Evolutionary conservation across 2,329 filamentous ascomycete species (phyloP).

Genomic region (Colletotrichum higginsianum): DNA sequence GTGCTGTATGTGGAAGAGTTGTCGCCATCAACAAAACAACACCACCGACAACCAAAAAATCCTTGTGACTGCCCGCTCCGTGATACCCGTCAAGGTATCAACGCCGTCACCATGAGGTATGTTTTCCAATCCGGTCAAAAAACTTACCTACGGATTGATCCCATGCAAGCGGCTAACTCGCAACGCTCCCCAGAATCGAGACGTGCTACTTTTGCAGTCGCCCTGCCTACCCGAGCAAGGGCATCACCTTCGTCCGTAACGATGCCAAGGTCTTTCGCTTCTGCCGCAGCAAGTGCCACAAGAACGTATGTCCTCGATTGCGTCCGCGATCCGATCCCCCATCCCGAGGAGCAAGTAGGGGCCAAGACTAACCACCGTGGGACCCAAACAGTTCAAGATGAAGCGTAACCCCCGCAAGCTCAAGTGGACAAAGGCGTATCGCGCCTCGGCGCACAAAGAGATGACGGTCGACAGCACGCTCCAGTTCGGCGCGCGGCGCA

Average conservation of each 20-base stretch:
- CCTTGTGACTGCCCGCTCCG: conserved; percentile 17
- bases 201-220: conserved; percentile 63
- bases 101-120: conserved; percentile 42
- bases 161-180: conserved; percentile 8
- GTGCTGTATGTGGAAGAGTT: conserved; percentile 28
- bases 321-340: not conserved
- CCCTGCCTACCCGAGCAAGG: conserved; percentile 68
- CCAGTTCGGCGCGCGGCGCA: conserved; percentile 91
- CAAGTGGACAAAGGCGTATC: conserved; percentile 97
- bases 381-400: conserved; percentile 81
- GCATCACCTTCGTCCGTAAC: conserved; percentile 60
- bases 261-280: conserved; percentile 69
- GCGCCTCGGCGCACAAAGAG: conserved; percentile 82
- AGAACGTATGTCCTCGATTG: conserved; percentile 61
- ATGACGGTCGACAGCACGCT: conserved; percentile 90
- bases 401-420: conserved; percentile 98
- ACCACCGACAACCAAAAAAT: conserved; percentile 1
- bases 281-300: conserved; percentile 72
- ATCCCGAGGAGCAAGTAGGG: not conserved
- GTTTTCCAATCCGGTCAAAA: not conserved
- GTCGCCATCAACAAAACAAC: conserved; percentile 9
- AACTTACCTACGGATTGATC: not conserved
- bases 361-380: conserved; percentile 7
- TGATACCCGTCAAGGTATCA: conserved; percentile 41
- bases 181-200: conserved; percentile 55